Conservation (phyloP, 805 yeast species). For the Candida michaelii region DNA sequence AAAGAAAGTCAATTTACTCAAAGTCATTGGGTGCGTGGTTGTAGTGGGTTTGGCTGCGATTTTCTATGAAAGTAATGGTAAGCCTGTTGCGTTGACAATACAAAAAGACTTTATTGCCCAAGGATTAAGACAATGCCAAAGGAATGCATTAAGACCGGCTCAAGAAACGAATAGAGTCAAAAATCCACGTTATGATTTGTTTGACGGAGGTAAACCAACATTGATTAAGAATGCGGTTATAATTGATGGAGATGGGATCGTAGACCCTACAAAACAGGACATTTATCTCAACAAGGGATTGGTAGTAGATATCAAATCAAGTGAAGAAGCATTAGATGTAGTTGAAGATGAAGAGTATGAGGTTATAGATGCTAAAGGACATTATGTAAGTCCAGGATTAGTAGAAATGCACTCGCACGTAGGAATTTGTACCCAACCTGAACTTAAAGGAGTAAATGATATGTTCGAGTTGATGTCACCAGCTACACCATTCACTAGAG, state of each 20-base stretch:
- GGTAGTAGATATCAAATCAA: not conserved
- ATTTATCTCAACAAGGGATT: constrained; percentile 7
- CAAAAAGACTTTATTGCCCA: not conserved
- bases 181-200: not conserved
- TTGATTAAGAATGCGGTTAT: not conserved
- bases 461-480: constrained; percentile 10
- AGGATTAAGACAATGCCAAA: not conserved
- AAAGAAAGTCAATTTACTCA: not conserved
- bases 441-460: constrained; percentile 10
- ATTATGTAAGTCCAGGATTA: constrained; percentile 11
- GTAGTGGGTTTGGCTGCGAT: not conserved
- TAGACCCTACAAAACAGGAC: constrained; percentile 1
- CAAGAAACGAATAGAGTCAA: not conserved
- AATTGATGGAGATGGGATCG: constrained; percentile 7
- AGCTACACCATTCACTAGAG: constrained; percentile 8
- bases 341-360: not conserved
- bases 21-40: not conserved
- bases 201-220: not conserved
- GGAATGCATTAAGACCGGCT: not conserved
- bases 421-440: constrained; percentile 11
- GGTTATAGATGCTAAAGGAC: constrained; percentile 6
- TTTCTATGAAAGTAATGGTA: not conserved
- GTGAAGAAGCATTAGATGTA: not conserved
- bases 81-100: not conserved
- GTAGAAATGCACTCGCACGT: constrained; percentile 12